Percentiles rank a stretch among this genome's conserved stretches.
Conservation (phyloP, 1,284 basidiomycete genomes). For the Coriolopsis trogii region DNA sequence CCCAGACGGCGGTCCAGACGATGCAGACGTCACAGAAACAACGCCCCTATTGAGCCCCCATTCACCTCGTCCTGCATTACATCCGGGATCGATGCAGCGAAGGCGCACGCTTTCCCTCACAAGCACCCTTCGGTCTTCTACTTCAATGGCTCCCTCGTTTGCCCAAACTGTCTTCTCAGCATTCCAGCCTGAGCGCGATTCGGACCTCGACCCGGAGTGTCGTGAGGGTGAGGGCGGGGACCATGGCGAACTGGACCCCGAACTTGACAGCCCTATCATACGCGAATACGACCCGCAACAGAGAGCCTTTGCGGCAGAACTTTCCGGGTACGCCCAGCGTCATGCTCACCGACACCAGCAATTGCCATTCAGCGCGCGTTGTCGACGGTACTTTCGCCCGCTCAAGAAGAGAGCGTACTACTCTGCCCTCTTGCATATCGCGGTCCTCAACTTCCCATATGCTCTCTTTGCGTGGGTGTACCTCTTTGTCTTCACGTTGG, state of each 20-base stretch:
- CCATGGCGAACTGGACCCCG: constrained; percentile 22
- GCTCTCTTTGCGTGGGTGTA: constrained; percentile 73
- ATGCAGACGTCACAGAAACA: constrained; percentile 38
- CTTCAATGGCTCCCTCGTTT: constrained; percentile 61
- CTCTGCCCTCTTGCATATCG: constrained; percentile 63
- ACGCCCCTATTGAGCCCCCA: constrained; percentile 44
- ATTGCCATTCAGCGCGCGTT: constrained; percentile 29
- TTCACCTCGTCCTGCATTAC: constrained; percentile 23
- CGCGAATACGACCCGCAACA: constrained; percentile 23
- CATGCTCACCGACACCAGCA: constrained; percentile 10
- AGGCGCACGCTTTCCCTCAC: constrained; percentile 57
- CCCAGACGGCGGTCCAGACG: constrained; percentile 17
- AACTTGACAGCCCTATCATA: constrained; percentile 13
- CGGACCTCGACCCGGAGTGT: constrained; percentile 40
- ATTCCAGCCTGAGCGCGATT: constrained; percentile 50
- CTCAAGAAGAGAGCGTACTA: constrained; percentile 58
- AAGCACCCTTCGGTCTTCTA: constrained; percentile 49
- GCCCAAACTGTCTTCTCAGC: constrained; percentile 68
- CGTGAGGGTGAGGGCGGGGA: constrained; percentile 22
- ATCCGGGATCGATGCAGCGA: constrained; percentile 22
- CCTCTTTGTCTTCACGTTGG: constrained; percentile 77
- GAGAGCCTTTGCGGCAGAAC: constrained; percentile 24
- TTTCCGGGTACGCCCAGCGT: constrained; percentile 21
- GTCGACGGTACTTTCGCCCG: constrained; percentile 66
- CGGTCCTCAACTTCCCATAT: constrained; percentile 75